phyloP scores from a whole-genome alignment of 192 early-diverging fungal species.

The Coemansia sp. region DNA sequence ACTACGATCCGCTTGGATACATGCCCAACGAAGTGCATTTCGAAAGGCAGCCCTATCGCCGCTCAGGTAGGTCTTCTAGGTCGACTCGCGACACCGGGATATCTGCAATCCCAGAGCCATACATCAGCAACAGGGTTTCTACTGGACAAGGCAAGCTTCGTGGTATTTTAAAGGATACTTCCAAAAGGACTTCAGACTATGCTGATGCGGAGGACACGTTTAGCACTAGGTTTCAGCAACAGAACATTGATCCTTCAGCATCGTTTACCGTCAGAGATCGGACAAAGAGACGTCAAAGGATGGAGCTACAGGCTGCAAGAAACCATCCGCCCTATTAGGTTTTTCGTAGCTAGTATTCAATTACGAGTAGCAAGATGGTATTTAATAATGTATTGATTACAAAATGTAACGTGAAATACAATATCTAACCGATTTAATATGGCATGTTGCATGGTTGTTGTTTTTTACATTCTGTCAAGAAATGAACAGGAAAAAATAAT shows the following conservation, averaged over 20 bases:
- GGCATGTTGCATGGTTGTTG: too few species aligned
- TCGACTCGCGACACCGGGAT: conserved; percentile 10
- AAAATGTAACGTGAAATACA: background rate
- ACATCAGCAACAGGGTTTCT: background rate
- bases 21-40: background rate
- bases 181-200: background rate
- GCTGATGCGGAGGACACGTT: background rate
- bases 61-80: background rate
- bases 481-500: background rate
- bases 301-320: background rate
- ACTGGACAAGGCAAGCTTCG: background rate
- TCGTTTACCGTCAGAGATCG: conserved; percentile 7
- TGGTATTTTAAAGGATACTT: background rate
- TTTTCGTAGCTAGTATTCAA: background rate
- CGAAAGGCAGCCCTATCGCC: background rate
- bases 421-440: background rate
- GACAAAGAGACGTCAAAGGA: background rate
- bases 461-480: too few species aligned
- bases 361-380: background rate
- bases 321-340: background rate
- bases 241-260: conserved; percentile 3
- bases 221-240: background rate
- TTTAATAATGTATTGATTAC: too few species aligned
- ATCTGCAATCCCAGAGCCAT: conserved; percentile 1
- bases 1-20: background rate